Base-by-base conservation (phyloP, 805 yeast genomes). In the Suhomyces prunicola region DNA sequence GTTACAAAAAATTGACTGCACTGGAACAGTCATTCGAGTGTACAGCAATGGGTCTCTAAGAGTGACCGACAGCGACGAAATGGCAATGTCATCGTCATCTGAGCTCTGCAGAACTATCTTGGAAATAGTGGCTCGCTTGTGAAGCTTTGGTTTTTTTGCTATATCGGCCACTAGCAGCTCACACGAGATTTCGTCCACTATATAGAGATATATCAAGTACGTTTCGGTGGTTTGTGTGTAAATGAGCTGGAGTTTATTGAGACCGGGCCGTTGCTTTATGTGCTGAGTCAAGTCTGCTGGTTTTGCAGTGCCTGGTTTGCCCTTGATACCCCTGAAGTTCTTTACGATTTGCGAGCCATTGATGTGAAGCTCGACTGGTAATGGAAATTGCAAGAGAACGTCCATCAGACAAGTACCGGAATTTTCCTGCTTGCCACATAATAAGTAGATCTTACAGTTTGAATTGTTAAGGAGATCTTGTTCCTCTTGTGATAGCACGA, bases 41-140 rank as follows among this genome's bases (percentile, higher is more conserved):
- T 82, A 86, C 1, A 94, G 82, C 5, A 92, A 74, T 0, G 97
- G 97, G 64, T 96, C 92, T 57, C 81, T 82, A 53, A 94, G 72
- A 15, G 90, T 78, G 49, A 90, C 72, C 1, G 82, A 77, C 1
- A 86, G 79, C 23, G 87, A 82, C 35, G 88, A 86, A 5, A 83
- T 78, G 5, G 90, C 67, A 51, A 87, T 93, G 51, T 88, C 97
- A 51, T 86, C 92, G 33, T 79, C 85, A 3, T 79, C 80, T 48
- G 67, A 69, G 36, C 57, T 66, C 40, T 76, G 73, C 33, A 19
- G 49, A 50, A 66, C 57, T 22, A 90, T 78, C 36, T 81, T 76
- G 15, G 69, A 66, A 22, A 81, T 60, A 0, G 90, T 85, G 8
- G 81, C 66, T 4, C 75, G 72, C 50, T 71, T 76, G 2, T 81